Evolutionary conservation across 2,329 filamentous ascomycete species (phyloP).

Genomic region (Beauveria pseudobassiana): DNA sequence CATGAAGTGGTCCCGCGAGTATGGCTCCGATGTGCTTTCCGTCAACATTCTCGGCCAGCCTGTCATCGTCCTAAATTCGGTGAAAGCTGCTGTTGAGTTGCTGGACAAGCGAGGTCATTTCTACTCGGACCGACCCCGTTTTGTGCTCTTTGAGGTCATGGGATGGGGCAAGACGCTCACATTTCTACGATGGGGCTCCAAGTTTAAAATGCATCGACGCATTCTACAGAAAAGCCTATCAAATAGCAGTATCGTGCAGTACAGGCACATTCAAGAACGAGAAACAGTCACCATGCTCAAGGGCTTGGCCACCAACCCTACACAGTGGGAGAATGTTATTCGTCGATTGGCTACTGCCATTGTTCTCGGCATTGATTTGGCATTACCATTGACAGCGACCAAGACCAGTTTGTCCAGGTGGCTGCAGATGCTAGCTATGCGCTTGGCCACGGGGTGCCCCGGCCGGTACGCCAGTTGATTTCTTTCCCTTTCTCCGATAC

Average conservation of each 20-base stretch:
- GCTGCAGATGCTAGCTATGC: conserved; percentile 25
- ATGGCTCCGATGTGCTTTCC: conserved; percentile 39
- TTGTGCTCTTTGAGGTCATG: conserved; percentile 35
- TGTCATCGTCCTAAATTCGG: conserved; percentile 37
- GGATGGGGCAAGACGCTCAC: conserved; percentile 40
- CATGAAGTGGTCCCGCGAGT: conserved; percentile 29
- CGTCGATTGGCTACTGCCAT: conserved; percentile 33
- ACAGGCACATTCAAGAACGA: conserved; percentile 27
- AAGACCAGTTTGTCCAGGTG: conserved; percentile 34
- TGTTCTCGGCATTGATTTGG: conserved; percentile 36
- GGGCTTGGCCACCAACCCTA: conserved; percentile 24
- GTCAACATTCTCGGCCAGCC: conserved; percentile 26
- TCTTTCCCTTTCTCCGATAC: conserved; percentile 37
- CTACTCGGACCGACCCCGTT: conserved; percentile 37
- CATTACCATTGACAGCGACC: conserved; percentile 27
- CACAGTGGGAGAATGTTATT: conserved; percentile 29
- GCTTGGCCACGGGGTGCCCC: conserved; percentile 23
- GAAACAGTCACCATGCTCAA: conserved; percentile 25
- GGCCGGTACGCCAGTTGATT: conserved; percentile 34
- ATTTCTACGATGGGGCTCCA: conserved; percentile 34
- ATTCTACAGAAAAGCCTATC: conserved; percentile 37
- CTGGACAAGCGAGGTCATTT: conserved; percentile 37
- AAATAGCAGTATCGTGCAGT: conserved; percentile 28
- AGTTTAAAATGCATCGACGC: conserved; percentile 36
- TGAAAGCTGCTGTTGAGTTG: conserved; percentile 34